phyloP scores from a whole-genome alignment of 2,329 filamentous ascomycete species.

The Colletotrichum gigasporum region DNA sequence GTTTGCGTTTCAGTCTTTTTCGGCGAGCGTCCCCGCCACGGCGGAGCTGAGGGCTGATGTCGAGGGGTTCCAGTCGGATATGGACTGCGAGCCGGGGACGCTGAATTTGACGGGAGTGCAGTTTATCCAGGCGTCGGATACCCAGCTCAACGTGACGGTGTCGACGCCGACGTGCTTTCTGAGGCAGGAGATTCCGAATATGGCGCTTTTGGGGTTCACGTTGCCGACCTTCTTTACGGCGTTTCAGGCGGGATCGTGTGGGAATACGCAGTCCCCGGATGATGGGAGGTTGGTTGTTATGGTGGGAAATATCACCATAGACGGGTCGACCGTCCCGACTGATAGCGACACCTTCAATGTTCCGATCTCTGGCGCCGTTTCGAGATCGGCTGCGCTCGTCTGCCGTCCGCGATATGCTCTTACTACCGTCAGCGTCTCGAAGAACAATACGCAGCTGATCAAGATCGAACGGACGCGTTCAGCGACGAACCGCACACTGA shows the following conservation, averaged over 20 bases:
- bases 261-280: slow-evolving; percentile 25
- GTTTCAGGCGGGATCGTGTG: slow-evolving; percentile 36
- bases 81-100: slow-evolving; percentile 44
- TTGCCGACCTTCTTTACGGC: slow-evolving; percentile 34
- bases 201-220: slow-evolving; percentile 19
- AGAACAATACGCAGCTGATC: slow-evolving; percentile 35
- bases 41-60: slow-evolving; percentile 43
- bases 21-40: slow-evolving; percentile 33
- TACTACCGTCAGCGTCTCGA: slow-evolving; percentile 35
- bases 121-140: slow-evolving; percentile 26
- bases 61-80: slow-evolving; percentile 43
- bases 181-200: slow-evolving; percentile 33
- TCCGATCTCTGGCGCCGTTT: slow-evolving; percentile 33
- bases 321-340: slow-evolving; percentile 11
- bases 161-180: slow-evolving; percentile 32
- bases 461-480: slow-evolving; percentile 23
- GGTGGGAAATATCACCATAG: slow-evolving; percentile 34
- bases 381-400: slow-evolving; percentile 38
- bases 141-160: slow-evolving; percentile 43
- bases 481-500: slow-evolving; percentile 25
- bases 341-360: slow-evolving; percentile 17
- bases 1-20: slow-evolving; percentile 48
- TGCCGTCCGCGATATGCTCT: slow-evolving; percentile 40
- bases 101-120: slow-evolving; percentile 37
- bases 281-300: slow-evolving; percentile 38